Evolutionary conservation across 1,139 yeast genomes (phyloP).

Genomic region (Diutina scorzettiae): DNA sequence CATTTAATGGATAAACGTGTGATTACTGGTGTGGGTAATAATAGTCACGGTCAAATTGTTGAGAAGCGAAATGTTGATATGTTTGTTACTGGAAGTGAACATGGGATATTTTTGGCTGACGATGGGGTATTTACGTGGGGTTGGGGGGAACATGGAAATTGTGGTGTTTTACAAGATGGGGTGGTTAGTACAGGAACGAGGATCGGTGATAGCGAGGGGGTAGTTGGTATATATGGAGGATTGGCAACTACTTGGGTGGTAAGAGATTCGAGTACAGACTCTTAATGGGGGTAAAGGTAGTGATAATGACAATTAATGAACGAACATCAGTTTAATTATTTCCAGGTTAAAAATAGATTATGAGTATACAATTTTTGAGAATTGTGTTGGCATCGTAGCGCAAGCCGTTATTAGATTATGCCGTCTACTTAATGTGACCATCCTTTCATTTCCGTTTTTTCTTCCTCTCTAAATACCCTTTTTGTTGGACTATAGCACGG

Average conservation of each 20-base stretch:
- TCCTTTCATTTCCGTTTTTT: no score
- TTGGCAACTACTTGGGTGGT: conserved; percentile 36
- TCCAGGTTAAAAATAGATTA: no score
- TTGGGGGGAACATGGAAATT: conserved; percentile 98
- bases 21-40: conserved; percentile 49
- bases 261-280: no score
- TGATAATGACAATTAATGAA: no score
- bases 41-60: conserved; percentile 60
- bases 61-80: conserved; percentile 12
- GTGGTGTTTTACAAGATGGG: conserved; percentile 37
- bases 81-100: conserved; percentile 72
- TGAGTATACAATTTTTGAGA: no score
- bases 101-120: conserved; percentile 39
- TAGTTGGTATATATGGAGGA: conserved; percentile 26
- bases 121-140: conserved; percentile 68
- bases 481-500: no score
- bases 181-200: conserved; percentile 29
- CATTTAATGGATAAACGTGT: conserved; percentile 25
- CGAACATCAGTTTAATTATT: no score
- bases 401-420: no score
- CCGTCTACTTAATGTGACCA: no score
- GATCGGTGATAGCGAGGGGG: conserved; percentile 16
- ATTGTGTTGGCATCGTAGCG: no score
- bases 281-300: no score
- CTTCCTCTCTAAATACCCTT: no score